These are phyloP conservation scores for Corylus heterophylla DNA, from an alignment of 306 rosid genomes.

Conservation along the genomic window DNA sequence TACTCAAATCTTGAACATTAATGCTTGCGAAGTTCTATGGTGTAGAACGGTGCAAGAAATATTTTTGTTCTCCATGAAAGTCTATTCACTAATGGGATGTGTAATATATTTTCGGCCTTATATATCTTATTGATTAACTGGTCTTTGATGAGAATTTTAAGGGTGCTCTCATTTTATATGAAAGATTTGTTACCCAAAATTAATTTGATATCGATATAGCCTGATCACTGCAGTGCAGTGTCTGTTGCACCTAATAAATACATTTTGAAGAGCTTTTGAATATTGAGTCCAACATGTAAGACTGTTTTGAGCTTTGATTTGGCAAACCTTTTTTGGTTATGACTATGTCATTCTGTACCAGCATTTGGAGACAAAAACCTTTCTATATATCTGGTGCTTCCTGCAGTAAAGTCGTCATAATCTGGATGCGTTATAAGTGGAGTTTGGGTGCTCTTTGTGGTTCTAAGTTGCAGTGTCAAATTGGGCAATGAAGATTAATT, in stretches of 20 bases:
- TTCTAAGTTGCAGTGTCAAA: slow-evolving; percentile 1
- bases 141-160: background rate
- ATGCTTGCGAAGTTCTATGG: background rate
- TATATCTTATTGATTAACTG: no score
- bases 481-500: background rate
- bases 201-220: background rate
- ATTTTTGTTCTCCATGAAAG: no score
- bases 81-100: no score
- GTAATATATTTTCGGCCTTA: no score
- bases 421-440: background rate
- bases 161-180: background rate
- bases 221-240: background rate
- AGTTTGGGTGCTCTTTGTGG: background rate
- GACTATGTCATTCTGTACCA: background rate
- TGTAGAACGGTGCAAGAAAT: no score
- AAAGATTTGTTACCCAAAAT: background rate
- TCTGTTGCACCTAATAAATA: background rate
- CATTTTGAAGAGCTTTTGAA: background rate
- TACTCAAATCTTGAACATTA: background rate
- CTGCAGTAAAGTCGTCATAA: background rate
- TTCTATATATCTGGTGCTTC: background rate
- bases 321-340: background rate
- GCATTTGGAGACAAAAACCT: background rate
- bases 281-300: background rate
- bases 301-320: background rate